Evolutionary conservation across 2,329 filamentous ascomycete species (phyloP), one percentile per base, ranked within the genome.

Genomic region (Pseudogymnoascus verrucosus): DNA sequence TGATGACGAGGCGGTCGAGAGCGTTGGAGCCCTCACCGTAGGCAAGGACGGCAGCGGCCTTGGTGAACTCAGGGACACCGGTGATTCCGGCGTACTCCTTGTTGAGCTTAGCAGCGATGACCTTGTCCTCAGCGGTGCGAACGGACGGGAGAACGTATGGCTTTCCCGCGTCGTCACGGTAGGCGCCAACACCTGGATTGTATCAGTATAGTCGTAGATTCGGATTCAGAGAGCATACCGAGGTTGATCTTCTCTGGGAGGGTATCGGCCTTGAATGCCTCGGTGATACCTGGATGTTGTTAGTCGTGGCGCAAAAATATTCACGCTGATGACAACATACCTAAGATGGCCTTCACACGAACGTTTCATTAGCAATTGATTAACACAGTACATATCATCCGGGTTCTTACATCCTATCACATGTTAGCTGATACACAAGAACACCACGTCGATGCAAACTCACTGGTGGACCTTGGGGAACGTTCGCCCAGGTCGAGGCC

Each of bases 81-180:
- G 95, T 98, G 79, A 99, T 99, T 77, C 91, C 92, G 69, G 93
- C 91, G 78, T 98, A 98, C 79, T 98, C 95, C 84, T 98, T 96
- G 85, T 98, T 95, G 73, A 95, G 77, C 72, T 86, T 84, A 69
- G 85, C 81, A 62, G 88, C 80, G 67, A 97, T 83, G 68, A 96
- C 85, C 81, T 91, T 91, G 78, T 91, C 83, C 84, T 98, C 95
- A 66, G 93, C 95, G 73, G 89, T 79, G 76, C 87, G 88, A 66
- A 99, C 95, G 60, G 93, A 97, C 65, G 93, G 93, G 67, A 99
- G 89, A 68, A 99, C 93, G 78, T 93, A 98, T 66, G 95, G 95
- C 85, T 98, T 97, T 79, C 95, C 95, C 79, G 91, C 84, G 84
- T 98, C 93, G 77, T 98, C 95, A 75, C 95, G 92, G 86, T 99